Percentiles rank a stretch among this genome's conserved stretches.
Conservation (phyloP, 2,329 filamentous ascomycete species). For the Colletotrichum lentis region DNA sequence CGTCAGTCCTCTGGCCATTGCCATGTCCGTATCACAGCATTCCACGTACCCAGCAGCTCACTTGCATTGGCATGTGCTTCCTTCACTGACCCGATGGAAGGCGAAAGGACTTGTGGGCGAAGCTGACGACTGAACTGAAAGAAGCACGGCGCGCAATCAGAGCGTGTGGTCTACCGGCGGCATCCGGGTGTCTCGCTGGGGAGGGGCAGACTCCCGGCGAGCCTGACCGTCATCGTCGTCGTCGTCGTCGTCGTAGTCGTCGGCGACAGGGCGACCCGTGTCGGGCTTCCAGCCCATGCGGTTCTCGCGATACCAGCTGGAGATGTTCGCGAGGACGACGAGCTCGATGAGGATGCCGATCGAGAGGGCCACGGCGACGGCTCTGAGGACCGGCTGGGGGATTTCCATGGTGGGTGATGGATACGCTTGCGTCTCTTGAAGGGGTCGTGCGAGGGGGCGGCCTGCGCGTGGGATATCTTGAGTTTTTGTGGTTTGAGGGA, state of each 20-base stretch:
- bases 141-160: neutral
- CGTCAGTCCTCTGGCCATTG: neutral
- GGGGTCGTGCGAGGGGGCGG: too few relatives aligned
- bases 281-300: neutral
- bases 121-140: too few relatives aligned
- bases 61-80: neutral
- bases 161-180: constrained; percentile 8
- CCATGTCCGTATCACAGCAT: too few relatives aligned
- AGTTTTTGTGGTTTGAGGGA: too few relatives aligned
- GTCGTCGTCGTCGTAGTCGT: neutral
- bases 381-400: neutral
- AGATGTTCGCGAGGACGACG: neutral
- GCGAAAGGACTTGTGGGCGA: too few relatives aligned
- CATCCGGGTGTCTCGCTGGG: neutral
- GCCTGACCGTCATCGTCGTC: too few relatives aligned
- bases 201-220: too few relatives aligned
- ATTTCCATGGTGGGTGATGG: neutral
- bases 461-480: neutral
- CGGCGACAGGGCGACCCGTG: neutral
- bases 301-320: neutral
- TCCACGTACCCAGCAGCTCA: neutral
- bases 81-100: neutral
- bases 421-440: too few relatives aligned
- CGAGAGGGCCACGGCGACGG: neutral
- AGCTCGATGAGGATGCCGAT: constrained; percentile 2